A percentile compares a stretch with the other conserved stretches of the same genome.
Evolutionary conservation across 2,329 filamentous ascomycete genomes (phyloP).

Genomic region (Trichophyton mentagrophytes): DNA sequence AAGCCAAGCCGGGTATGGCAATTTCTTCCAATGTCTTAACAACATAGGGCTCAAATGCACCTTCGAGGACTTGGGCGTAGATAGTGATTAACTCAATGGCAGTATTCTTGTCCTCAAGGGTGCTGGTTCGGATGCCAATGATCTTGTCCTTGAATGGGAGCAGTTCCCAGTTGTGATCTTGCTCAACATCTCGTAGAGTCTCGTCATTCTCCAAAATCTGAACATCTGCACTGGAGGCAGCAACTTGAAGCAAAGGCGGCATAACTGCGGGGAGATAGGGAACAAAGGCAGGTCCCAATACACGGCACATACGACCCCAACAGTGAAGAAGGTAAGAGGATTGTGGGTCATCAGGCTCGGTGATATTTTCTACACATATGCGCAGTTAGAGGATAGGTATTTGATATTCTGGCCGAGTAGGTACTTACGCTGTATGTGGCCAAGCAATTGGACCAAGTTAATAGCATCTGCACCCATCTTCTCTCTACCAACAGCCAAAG

Average conservation of each 20-base stretch:
- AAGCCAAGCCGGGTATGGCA: constrained; percentile 80
- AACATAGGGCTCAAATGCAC: constrained; percentile 81
- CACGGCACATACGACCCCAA: constrained; percentile 97
- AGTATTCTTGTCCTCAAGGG: constrained; percentile 97
- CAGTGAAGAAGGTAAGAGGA: constrained; percentile 96
- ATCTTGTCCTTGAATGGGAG: constrained; percentile 95
- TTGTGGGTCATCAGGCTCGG: constrained; percentile 87
- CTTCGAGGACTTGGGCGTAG: constrained; percentile 92
- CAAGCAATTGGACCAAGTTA: constrained; percentile 74
- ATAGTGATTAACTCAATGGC: constrained; percentile 97
- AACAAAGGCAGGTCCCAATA: constrained; percentile 78
- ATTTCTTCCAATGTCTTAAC: constrained; percentile 93
- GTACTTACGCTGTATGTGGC: constrained; percentile 57
- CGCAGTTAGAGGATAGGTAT: constrained; percentile 3
- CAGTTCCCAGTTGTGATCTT: constrained; percentile 94
- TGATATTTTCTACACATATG: constrained; percentile 47
- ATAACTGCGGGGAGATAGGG: constrained; percentile 89
- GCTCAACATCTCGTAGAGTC: constrained; percentile 79
- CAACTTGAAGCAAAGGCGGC: constrained; percentile 80
- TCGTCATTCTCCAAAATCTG: constrained; percentile 92
- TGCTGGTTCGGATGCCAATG: constrained; percentile 94
- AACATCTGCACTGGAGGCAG: constrained; percentile 91
- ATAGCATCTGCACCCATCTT: constrained; percentile 79
- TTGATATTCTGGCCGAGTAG: background rate
- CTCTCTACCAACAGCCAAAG: constrained; percentile 85